phyloP scores from a whole-genome alignment of 2,329 filamentous ascomycete species.

The Coniella vitis region DNA sequence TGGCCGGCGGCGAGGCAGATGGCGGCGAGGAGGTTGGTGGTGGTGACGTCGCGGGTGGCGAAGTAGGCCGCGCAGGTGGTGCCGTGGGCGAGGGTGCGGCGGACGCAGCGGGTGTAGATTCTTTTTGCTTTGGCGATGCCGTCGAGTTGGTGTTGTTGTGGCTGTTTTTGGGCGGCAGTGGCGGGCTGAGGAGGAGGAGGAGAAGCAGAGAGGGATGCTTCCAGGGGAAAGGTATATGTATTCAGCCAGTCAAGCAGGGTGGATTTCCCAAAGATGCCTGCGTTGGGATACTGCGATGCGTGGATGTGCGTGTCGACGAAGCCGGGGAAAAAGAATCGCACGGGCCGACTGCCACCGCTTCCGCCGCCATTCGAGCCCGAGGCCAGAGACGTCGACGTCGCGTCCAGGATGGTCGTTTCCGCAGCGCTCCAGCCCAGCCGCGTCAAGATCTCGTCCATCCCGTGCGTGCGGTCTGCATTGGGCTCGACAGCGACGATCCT shows the following conservation, averaged over 20 bases:
- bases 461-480: constrained; percentile 27
- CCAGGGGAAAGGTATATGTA: constrained; percentile 91
- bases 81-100: constrained; percentile 76
- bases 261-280: constrained; percentile 86
- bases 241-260: constrained; percentile 91
- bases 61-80: constrained; percentile 95
- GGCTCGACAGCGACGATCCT: constrained; percentile 43
- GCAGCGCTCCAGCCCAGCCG: constrained; percentile 37
- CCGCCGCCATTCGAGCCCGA: constrained; percentile 17
- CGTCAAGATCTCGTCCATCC: constrained; percentile 29
- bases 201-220: constrained; percentile 65
- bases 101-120: constrained; percentile 73
- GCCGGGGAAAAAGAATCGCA: constrained; percentile 76
- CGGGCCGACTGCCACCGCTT: constrained; percentile 25
- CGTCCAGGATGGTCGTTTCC: constrained; percentile 30
- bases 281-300: constrained; percentile 90
- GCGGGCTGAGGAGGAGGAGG: no score
- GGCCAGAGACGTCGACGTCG: no score
- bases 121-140: constrained; percentile 54
- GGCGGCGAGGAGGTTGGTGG: constrained; percentile 86
- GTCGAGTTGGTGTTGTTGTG: constrained; percentile 31
- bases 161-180: no score
- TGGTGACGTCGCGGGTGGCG: constrained; percentile 76
- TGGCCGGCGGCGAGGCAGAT: constrained; percentile 77
- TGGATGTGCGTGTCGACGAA: constrained; percentile 94